Evolutionary conservation across 192 early-diverging fungal genomes (phyloP).

Genomic region (Backusella luteola): DNA sequence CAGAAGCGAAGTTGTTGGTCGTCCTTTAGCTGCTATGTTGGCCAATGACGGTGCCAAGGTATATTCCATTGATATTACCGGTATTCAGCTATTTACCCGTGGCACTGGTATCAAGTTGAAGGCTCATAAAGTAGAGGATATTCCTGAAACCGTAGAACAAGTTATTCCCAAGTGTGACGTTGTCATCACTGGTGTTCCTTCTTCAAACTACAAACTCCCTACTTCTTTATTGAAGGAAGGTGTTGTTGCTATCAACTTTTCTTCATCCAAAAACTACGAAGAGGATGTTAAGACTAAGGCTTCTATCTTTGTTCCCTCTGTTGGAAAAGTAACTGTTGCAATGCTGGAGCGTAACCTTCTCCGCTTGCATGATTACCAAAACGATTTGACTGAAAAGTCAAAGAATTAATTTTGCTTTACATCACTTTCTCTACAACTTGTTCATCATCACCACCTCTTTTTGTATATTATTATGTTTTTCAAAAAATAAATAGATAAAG

Average conservation of each 20-base stretch:
- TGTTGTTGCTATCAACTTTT: conserved; percentile 97
- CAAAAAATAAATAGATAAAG: conserved; percentile 6
- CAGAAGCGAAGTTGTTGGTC: conserved; percentile 96
- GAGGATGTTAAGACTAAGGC: conserved; percentile 92
- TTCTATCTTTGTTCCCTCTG: conserved; percentile 92
- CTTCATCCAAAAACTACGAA: conserved; percentile 93
- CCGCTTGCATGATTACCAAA: conserved; percentile 78
- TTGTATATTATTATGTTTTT: conserved; percentile 12
- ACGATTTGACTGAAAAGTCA: conserved; percentile 26
- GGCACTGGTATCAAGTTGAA: conserved; percentile 58
- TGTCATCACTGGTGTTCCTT: conserved; percentile 97
- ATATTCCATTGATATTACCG: conserved; percentile 91
- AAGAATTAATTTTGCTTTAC: not conserved
- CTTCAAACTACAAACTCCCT: conserved; percentile 83
- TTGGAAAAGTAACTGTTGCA: conserved; percentile 98
- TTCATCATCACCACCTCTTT: not conserved
- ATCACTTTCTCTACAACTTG: not conserved
- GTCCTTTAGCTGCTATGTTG: conserved; percentile 92
- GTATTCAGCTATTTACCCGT: conserved; percentile 78
- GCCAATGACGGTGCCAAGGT: conserved; percentile 99
- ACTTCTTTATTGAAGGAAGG: conserved; percentile 91
- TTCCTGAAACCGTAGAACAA: conserved; percentile 69
- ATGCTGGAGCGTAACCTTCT: conserved; percentile 98
- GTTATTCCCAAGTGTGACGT: conserved; percentile 88
- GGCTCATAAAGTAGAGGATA: conserved; percentile 76